Conservation (phyloP, 1,284 basidiomycete species). For the Vanrija sp. region DNA sequence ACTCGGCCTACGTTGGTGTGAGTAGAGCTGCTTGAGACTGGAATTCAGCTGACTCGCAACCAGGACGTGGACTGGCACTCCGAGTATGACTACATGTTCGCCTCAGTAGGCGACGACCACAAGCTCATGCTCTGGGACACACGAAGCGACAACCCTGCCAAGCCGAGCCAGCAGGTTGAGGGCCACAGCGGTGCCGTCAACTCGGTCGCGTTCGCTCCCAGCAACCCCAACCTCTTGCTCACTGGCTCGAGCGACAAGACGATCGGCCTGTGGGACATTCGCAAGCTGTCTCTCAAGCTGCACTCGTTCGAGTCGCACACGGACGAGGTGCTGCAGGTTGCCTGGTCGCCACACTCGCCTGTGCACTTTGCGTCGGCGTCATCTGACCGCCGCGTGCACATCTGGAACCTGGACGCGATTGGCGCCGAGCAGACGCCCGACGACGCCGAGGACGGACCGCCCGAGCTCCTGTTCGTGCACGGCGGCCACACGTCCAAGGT, state of each 20-base stretch:
- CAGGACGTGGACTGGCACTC: slow-evolving; percentile 97
- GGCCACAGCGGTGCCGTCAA: slow-evolving; percentile 91
- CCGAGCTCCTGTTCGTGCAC: slow-evolving; percentile 88
- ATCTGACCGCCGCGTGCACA: slow-evolving; percentile 85
- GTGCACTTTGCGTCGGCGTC: slow-evolving; percentile 90
- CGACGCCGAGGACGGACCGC: slow-evolving; percentile 93
- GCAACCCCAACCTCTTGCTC: slow-evolving; percentile 74
- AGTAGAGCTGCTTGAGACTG: slow-evolving; percentile 36
- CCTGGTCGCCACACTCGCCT: slow-evolving; percentile 91
- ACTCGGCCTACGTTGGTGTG: slow-evolving; percentile 84
- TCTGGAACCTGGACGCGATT: slow-evolving; percentile 93
- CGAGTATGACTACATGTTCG: slow-evolving; percentile 78
- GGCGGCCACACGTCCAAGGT: slow-evolving; percentile 60
- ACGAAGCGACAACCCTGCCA: slow-evolving; percentile 59
- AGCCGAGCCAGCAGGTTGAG: slow-evolving; percentile 69
- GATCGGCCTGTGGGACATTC: slow-evolving; percentile 82
- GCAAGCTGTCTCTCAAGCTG: slow-evolving; percentile 71
- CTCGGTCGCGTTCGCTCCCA: slow-evolving; percentile 83
- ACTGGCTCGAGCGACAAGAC: slow-evolving; percentile 97
- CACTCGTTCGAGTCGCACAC: slow-evolving; percentile 92
- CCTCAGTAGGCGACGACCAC: slow-evolving; percentile 95
- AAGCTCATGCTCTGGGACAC: slow-evolving; percentile 96
- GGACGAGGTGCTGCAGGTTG: slow-evolving; percentile 88
- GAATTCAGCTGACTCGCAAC: slow-evolving; percentile 14
- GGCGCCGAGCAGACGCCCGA: slow-evolving; percentile 96